A percentile compares a stretch with the other conserved stretches of the same genome.
phyloP scores from a whole-genome alignment of 2,329 filamentous ascomycete genomes.

The Colletotrichum magnum region DNA sequence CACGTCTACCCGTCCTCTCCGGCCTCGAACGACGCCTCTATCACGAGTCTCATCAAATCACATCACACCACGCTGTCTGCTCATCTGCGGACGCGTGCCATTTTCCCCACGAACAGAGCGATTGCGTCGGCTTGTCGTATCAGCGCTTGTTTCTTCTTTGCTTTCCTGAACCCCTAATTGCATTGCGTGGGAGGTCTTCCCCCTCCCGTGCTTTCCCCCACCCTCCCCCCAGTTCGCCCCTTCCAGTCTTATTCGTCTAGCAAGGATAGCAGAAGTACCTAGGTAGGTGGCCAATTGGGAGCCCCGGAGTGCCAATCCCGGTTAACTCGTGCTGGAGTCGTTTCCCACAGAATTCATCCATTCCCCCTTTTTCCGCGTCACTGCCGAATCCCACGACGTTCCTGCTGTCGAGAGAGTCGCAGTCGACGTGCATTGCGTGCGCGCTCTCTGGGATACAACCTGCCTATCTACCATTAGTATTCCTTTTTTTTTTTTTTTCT shows the following conservation, averaged over 20 bases:
- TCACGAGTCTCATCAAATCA: conserved; percentile 16
- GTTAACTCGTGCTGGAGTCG: conserved; percentile 1
- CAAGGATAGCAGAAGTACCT: too few species aligned
- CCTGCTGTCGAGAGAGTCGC: neutral
- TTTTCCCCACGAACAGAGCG: conserved; percentile 8
- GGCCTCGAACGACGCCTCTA: conserved; percentile 23
- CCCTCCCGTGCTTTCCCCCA: neutral
- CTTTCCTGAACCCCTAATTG: neutral
- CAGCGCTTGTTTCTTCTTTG: conserved; percentile 5
- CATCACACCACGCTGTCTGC: too few species aligned
- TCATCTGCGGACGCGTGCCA: neutral
- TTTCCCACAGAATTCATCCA: conserved; percentile 21
- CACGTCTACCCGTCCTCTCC: neutral
- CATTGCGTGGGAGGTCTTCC: conserved; percentile 3
- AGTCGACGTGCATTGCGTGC: neutral
- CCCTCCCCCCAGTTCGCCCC: too few species aligned
- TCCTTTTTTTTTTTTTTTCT: too few species aligned
- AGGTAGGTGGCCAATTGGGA: conserved; percentile 31
- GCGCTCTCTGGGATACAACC: neutral
- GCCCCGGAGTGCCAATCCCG: conserved; percentile 14
- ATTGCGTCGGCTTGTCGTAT: conserved; percentile 1
- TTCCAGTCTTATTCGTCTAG: neutral
- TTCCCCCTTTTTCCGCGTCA: conserved; percentile 27
- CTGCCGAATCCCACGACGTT: conserved; percentile 2
- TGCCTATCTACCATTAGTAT: neutral